Conservation (phyloP, 345 rosid species). For the Camelina laxa region DNA sequence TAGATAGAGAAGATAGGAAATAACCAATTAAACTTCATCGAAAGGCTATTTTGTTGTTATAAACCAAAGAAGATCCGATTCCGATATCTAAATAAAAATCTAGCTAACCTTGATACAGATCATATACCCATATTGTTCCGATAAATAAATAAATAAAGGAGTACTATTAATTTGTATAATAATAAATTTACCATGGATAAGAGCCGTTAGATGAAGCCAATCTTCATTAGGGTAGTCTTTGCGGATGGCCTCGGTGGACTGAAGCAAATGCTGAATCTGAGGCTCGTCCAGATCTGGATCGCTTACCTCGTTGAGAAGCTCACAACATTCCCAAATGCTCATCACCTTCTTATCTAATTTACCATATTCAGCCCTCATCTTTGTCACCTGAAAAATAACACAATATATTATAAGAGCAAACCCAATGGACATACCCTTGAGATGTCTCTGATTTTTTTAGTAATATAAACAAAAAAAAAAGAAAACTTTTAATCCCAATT, state of each 20-base stretch:
- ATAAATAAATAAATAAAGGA: too few species aligned
- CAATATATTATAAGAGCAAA: neutral
- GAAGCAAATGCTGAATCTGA: slow-evolving; percentile 56
- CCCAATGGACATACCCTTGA: too few species aligned
- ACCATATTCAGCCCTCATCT: slow-evolving; percentile 57
- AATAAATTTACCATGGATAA: slow-evolving; percentile 49
- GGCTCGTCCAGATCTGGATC: slow-evolving; percentile 74
- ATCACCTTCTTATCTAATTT: slow-evolving; percentile 54
- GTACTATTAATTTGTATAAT: too few species aligned
- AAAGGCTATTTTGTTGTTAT: too few species aligned
- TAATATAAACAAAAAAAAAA: too few species aligned
- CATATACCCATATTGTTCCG: too few species aligned
- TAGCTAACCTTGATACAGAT: too few species aligned
- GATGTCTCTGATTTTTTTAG: too few species aligned
- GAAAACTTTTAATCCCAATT: too few species aligned
- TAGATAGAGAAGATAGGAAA: neutral
- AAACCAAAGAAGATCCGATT: too few species aligned
- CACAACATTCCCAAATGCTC: slow-evolving; percentile 74
- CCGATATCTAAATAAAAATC: too few species aligned
- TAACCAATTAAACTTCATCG: neutral
- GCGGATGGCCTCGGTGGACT: slow-evolving; percentile 66
- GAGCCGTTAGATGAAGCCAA: slow-evolving; percentile 20
- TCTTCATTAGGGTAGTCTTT: slow-evolving; percentile 63
- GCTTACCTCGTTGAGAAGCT: slow-evolving; percentile 57
- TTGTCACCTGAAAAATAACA: slow-evolving; percentile 41